Percentiles rank a stretch among this genome's conserved stretches.
Conservation (phyloP, 164 flowering plant genomes). For the Chimonanthus praecox region DNA sequence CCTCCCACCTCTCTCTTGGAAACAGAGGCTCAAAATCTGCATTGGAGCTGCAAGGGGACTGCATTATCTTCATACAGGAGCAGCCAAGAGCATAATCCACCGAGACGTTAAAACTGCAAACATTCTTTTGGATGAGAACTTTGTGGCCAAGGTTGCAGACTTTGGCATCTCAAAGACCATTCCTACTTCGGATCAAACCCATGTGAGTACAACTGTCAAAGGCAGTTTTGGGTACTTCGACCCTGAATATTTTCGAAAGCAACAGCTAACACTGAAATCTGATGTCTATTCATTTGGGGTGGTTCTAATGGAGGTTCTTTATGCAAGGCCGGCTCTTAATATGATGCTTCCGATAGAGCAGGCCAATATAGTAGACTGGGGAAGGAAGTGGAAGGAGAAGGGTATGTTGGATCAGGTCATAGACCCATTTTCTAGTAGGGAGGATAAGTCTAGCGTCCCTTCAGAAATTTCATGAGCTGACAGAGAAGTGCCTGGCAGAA, state of each 20-base stretch:
- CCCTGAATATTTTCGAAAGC: constrained; percentile 93
- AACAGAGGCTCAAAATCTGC: constrained; percentile 89
- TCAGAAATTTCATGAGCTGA: constrained; percentile 85
- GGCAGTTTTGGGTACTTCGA: constrained; percentile 96
- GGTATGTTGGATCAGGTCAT: constrained; percentile 87
- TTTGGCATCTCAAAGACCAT: constrained; percentile 93
- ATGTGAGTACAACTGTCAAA: constrained; percentile 93
- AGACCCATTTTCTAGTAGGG: constrained; percentile 60
- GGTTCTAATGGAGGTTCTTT: constrained; percentile 88
- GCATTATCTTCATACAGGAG: constrained; percentile 97
- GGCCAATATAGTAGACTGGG: constrained; percentile 94
- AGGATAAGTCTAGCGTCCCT: constrained; percentile 79
- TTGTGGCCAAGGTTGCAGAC: constrained; percentile 93
- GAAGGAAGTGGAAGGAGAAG: constrained; percentile 90
- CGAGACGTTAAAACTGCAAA: constrained; percentile 94
- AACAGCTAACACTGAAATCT: constrained; percentile 86
- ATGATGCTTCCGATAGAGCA: constrained; percentile 91
- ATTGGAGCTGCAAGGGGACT: constrained; percentile 95
- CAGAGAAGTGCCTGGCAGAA: constrained; percentile 89
- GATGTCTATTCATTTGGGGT: constrained; percentile 97
- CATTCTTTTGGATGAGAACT: constrained; percentile 80
- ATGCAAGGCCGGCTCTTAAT: constrained; percentile 83
- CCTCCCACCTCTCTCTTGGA: constrained; percentile 81
- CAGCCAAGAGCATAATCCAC: constrained; percentile 81
- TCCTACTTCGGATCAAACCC: constrained; percentile 87